phyloP scores from a whole-genome alignment of 2,329 filamentous ascomycete species.

The Aspergillus ustus region DNA sequence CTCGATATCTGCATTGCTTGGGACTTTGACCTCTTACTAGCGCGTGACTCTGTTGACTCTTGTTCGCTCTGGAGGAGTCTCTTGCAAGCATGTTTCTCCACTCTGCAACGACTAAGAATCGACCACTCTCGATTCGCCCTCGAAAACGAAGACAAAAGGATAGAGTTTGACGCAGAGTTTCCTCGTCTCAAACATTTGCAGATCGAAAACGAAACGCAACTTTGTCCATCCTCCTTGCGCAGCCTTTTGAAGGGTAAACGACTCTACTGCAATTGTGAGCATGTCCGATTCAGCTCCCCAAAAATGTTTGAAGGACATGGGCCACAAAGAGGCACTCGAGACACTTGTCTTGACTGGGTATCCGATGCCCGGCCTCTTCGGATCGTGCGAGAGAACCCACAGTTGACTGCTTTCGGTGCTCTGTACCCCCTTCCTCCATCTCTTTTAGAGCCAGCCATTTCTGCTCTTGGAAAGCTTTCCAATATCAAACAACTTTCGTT shows the following conservation, averaged over 20 bases:
- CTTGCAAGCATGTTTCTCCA: not conserved
- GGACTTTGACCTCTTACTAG: not conserved
- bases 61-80: not conserved
- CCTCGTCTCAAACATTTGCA: not conserved
- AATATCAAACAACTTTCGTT: not conserved
- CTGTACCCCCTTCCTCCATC: not conserved
- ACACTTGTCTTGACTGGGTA: not conserved
- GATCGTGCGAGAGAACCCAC: not conserved
- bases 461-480: not conserved
- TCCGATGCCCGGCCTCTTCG: not conserved
- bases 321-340: not conserved
- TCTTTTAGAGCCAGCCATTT: not conserved
- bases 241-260: not conserved
- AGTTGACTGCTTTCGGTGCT: not conserved
- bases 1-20: not conserved
- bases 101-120: not conserved
- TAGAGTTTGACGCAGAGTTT: not conserved
- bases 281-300: not conserved
- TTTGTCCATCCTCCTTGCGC: not conserved
- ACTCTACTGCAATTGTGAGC: not conserved
- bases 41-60: not conserved
- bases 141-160: not conserved
- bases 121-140: not conserved
- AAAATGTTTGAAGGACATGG: not conserved
- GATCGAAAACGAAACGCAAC: not conserved